Evolutionary conservation across 495 filamentous ascomycete genomes (phyloP).

Genomic region (Neohortaea acidophila): DNA sequence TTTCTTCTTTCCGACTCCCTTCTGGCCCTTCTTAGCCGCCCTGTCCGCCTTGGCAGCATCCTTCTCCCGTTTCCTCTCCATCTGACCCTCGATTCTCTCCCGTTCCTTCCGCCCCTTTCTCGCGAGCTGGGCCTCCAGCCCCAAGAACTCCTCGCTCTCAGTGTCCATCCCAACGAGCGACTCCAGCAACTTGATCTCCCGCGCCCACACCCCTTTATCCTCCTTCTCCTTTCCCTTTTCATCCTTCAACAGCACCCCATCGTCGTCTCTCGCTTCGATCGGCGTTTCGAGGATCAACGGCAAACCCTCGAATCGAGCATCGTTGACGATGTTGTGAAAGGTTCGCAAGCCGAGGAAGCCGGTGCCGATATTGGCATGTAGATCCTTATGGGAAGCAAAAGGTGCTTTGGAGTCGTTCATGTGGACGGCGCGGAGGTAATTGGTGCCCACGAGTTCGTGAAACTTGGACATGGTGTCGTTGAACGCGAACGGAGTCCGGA

Average conservation of each 20-base stretch:
- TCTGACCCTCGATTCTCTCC: slow-evolving; percentile 57
- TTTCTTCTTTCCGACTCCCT: slow-evolving; percentile 6
- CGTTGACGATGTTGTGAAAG: slow-evolving; percentile 85
- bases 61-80: slow-evolving; percentile 51
- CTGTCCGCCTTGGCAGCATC: slow-evolving; percentile 17
- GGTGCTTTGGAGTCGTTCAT: slow-evolving; percentile 91
- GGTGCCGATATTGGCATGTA: slow-evolving; percentile 88
- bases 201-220: slow-evolving; percentile 29
- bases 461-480: slow-evolving; percentile 56
- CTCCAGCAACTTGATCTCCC: slow-evolving; percentile 51
- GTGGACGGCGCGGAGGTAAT: slow-evolving; percentile 73
- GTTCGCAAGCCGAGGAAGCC: slow-evolving; percentile 80
- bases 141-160: slow-evolving; percentile 51
- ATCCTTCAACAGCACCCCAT: slow-evolving; percentile 41
- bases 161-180: slow-evolving; percentile 68
- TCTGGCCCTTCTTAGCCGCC: slow-evolving; percentile 9
- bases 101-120: slow-evolving; percentile 55
- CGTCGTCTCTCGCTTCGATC: slow-evolving; percentile 47
- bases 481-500: slow-evolving; percentile 61
- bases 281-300: slow-evolving; percentile 94
- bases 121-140: slow-evolving; percentile 46
- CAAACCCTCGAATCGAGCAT: slow-evolving; percentile 54
- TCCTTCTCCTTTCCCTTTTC: slow-evolving; percentile 72
- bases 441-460: slow-evolving; percentile 58
- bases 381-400: slow-evolving; percentile 56